These are phyloP conservation scores for Crithidia bombi DNA, from an alignment of 208 protist species.

Conservation along the genomic window DNA sequence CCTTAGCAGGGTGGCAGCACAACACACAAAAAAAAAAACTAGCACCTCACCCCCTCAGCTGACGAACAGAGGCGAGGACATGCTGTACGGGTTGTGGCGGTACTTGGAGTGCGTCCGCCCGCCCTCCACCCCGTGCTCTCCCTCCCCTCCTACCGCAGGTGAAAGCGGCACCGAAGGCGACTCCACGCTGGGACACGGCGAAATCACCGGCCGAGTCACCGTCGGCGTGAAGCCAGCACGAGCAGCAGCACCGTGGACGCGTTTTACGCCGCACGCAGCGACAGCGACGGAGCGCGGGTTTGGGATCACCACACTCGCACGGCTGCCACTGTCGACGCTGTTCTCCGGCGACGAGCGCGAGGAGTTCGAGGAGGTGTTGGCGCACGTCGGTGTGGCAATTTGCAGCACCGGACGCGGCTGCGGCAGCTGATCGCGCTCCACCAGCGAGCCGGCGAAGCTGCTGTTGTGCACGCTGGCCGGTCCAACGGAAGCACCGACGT, in stretches of 20 bases:
- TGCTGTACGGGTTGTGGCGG: conserved; percentile 25
- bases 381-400: background rate
- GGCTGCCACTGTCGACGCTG: background rate
- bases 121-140: background rate
- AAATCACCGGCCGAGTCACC: background rate
- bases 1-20: background rate
- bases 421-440: background rate
- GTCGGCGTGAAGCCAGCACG: background rate
- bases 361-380: background rate
- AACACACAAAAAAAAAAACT: too few species aligned
- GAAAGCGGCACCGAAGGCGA: background rate
- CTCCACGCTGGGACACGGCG: conserved; percentile 3
- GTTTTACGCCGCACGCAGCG: background rate
- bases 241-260: background rate
- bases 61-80: conserved; percentile 1
- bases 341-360: background rate
- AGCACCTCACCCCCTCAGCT: too few species aligned
- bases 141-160: background rate
- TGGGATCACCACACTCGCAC: background rate
- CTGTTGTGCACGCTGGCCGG: background rate
- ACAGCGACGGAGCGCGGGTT: conserved; percentile 11
- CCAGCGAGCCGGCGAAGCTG: background rate
- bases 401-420: background rate
- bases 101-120: conserved; percentile 5
- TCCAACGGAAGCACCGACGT: background rate